Percentiles rank a stretch among this genome's conserved stretches.
These are phyloP conservation scores for Aspergillus haitiensis DNA, from an alignment of 495 filamentous ascomycete genomes.

Conservation along the genomic window DNA sequence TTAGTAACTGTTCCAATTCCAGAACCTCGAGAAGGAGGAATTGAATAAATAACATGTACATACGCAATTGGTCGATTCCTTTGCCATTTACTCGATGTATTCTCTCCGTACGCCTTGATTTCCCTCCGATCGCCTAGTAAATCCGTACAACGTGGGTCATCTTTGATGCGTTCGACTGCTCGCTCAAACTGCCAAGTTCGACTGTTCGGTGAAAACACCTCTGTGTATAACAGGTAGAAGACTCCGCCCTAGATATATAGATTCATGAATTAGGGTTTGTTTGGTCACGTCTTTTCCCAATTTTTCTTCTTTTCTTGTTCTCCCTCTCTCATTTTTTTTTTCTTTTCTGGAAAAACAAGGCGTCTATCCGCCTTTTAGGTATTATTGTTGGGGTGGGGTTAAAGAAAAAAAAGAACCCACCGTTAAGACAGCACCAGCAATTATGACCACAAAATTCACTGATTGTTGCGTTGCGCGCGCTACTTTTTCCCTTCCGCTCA, in stretches of 20 bases:
- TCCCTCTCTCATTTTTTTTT: neutral
- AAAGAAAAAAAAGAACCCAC: slow-evolving; percentile 37
- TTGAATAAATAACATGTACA: slow-evolving; percentile 26
- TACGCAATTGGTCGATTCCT: slow-evolving; percentile 82
- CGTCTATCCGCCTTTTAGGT: neutral
- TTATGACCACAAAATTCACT: slow-evolving; percentile 77
- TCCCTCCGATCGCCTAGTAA: slow-evolving; percentile 74
- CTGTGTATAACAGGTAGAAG: slow-evolving; percentile 74
- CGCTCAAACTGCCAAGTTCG: slow-evolving; percentile 86
- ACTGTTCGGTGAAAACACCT: slow-evolving; percentile 85
- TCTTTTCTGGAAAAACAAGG: neutral
- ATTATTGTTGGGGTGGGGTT: neutral
- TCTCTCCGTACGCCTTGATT: slow-evolving; percentile 83
- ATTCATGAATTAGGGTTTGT: slow-evolving; percentile 14
- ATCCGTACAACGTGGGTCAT: slow-evolving; percentile 65
- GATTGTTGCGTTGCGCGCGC: slow-evolving; percentile 86
- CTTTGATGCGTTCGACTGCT: slow-evolving; percentile 75
- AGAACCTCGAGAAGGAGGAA: neutral
- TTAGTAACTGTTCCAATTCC: too few species aligned
- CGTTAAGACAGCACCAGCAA: slow-evolving; percentile 73
- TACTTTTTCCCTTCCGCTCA: slow-evolving; percentile 74
- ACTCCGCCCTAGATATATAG: slow-evolving; percentile 61
- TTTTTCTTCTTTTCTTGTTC: too few species aligned
- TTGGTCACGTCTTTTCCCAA: too few species aligned
- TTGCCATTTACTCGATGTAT: slow-evolving; percentile 78